These are phyloP conservation scores for Phaeotremella fagi DNA, from an alignment of 768 basidiomycete genomes.

Conservation along the genomic window DNA sequence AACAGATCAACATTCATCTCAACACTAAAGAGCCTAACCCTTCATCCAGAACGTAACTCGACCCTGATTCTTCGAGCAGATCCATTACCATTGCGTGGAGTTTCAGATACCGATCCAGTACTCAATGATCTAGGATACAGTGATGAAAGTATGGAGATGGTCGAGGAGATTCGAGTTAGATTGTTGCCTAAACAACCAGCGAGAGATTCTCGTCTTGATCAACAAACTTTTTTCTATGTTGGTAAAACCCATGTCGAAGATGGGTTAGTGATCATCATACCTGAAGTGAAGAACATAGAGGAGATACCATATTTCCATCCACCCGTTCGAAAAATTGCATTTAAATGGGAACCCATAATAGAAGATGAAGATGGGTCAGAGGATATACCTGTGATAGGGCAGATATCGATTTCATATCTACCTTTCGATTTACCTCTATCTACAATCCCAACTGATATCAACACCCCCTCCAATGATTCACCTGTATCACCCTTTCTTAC, in stretches of 20 bases:
- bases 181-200: conserved; percentile 74
- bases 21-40: conserved; percentile 66
- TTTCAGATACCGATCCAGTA: not conserved
- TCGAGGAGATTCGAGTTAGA: conserved; percentile 61
- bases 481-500: conserved; percentile 8
- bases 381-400: conserved; percentile 8
- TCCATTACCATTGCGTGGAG: conserved; percentile 44
- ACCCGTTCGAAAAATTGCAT: conserved; percentile 69
- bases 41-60: conserved; percentile 90
- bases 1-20: conserved; percentile 55
- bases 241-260: conserved; percentile 35
- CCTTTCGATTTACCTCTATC: conserved; percentile 16
- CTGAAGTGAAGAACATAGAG: conserved; percentile 49
- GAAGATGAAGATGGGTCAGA: not conserved
- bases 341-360: conserved; percentile 55
- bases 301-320: conserved; percentile 87
- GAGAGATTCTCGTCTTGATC: conserved; percentile 68
- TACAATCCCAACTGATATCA: not conserved
- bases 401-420: conserved; percentile 26
- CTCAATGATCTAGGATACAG: not conserved
- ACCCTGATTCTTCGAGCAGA: conserved; percentile 84
- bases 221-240: conserved; percentile 72
- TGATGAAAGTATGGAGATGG: conserved; percentile 40
- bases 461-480: not conserved
- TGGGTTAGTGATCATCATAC: conserved; percentile 47